Conservation (phyloP, 257 asterid genomes). For the Scutellaria galericulata region DNA sequence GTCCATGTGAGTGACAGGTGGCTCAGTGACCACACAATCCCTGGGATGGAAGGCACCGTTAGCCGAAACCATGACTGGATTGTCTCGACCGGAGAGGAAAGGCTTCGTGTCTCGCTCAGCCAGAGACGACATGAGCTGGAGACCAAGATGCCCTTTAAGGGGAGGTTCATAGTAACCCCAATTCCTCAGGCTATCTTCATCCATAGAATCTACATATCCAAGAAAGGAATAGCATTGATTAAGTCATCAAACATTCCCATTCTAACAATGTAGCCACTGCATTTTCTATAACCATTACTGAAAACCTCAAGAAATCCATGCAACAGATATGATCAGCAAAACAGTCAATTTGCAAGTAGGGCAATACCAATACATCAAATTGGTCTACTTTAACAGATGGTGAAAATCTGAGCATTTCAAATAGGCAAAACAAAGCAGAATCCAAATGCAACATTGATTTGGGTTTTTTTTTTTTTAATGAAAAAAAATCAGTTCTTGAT, state of each 20-base stretch:
- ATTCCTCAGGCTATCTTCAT: conserved; percentile 84
- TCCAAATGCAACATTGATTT: conserved; percentile 14
- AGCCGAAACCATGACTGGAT: conserved; percentile 60
- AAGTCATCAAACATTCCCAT: conserved; percentile 28
- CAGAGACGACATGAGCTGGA: conserved; percentile 84
- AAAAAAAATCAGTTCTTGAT: neutral
- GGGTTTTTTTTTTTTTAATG: neutral
- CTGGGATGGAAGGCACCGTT: conserved; percentile 71
- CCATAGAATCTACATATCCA: conserved; percentile 69
- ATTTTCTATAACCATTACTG: conserved; percentile 16
- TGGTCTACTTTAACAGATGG: neutral
- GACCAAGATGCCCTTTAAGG: conserved; percentile 66
- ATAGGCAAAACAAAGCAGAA: conserved; percentile 10
- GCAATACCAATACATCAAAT: conserved; percentile 19
- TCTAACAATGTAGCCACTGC: conserved; percentile 24
- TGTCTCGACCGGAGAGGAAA: conserved; percentile 61
- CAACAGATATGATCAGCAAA: conserved; percentile 14
- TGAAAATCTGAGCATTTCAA: conserved; percentile 7
- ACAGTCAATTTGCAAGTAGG: conserved; percentile 14
- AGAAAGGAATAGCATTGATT: conserved; percentile 38
- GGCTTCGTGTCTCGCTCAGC: conserved; percentile 81
- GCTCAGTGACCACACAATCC: conserved; percentile 60
- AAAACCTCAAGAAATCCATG: conserved; percentile 19
- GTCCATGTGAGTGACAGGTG: conserved; percentile 73
- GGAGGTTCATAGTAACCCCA: conserved; percentile 96